Evolutionary conservation across 805 yeast species (phyloP), one percentile per base, ranked within the genome.

Genomic region (Allodekkera sacchari): DNA sequence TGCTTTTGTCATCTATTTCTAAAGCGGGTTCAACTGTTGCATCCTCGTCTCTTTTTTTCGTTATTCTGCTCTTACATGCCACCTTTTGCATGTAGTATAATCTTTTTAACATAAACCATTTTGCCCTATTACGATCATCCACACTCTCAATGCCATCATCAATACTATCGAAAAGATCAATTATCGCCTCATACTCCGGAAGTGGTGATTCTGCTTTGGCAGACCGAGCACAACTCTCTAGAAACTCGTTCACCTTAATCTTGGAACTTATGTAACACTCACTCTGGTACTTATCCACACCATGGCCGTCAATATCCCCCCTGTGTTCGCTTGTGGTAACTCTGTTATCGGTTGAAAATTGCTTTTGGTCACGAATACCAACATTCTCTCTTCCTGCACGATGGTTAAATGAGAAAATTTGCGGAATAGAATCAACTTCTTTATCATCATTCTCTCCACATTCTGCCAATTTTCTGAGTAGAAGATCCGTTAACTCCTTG

Each of bases 351-450:
- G 77, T 67, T 7, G 95, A 83, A 32, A 76, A 73, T 34, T 76
- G 74, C 59, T 89, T 89, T 48, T 72, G 74, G 37, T 87, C 96
- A 35, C 94, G 63, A 14, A 89, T 70, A 32, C 97, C 97, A 24
- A 63, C 58, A 49, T 89, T 89, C 18, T 84, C 94, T 34, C 70
- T 80, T 18, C 96, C 95, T 0, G 95, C 94, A 47, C 94, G 67
- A 48, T 83, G 76, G 53, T 88, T 89, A 59, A 88, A 89, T 0
- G 95, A 77, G 38, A 66, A 47, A 3, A 49, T 40, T 37, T 38
- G 48, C 12, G 52, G 50, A 22, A 48, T 47, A 8, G 37, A 42
- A 35, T 53, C 57, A 13, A 53, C 30, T 49, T 45, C 40, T n/a
- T 38, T 36, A 10, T 40, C 44, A 25, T 50, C 59, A 13, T 37